Conservation (phyloP, 2,329 filamentous ascomycete genomes). For the Clonostachys rhizophaga region DNA sequence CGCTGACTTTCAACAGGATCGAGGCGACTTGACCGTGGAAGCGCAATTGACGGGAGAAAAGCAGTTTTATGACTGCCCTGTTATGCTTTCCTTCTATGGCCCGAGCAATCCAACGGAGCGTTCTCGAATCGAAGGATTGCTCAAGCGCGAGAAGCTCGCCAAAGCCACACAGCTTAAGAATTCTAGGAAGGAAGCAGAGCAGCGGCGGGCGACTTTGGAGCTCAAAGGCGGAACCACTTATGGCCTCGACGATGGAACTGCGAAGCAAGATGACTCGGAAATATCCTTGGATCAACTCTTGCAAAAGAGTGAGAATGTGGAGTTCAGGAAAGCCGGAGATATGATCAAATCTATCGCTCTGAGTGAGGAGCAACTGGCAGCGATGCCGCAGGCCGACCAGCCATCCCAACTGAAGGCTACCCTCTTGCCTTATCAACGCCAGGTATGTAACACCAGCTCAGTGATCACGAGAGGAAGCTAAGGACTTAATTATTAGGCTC, state of each 20-base stretch:
- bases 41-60: conserved; percentile 65
- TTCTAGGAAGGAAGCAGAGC: conserved; percentile 47
- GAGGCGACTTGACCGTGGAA: conserved; percentile 58
- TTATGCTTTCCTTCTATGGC: conserved; percentile 66
- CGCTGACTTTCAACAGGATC: conserved; percentile 38
- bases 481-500: conserved; percentile 43
- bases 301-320: conserved; percentile 60
- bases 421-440: conserved; percentile 75
- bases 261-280: conserved; percentile 8
- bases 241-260: conserved; percentile 8
- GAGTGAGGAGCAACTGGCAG: conserved; percentile 63
- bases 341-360: conserved; percentile 67
- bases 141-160: conserved; percentile 63
- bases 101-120: conserved; percentile 49
- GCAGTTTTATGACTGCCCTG: conserved; percentile 65
- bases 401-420: conserved; percentile 60
- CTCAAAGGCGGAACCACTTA: conserved; percentile 29
- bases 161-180: conserved; percentile 50
- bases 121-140: conserved; percentile 49
- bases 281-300: conserved; percentile 60
- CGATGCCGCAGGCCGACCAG: conserved; percentile 68
- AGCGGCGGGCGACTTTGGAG: conserved; percentile 37
- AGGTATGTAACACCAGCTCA: conserved; percentile 25
- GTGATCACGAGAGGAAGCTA: neutral
- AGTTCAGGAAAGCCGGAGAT: conserved; percentile 59